Evolutionary conservation across 2,329 filamentous ascomycete species (phyloP).

Genomic region (Capronia coronata): DNA sequence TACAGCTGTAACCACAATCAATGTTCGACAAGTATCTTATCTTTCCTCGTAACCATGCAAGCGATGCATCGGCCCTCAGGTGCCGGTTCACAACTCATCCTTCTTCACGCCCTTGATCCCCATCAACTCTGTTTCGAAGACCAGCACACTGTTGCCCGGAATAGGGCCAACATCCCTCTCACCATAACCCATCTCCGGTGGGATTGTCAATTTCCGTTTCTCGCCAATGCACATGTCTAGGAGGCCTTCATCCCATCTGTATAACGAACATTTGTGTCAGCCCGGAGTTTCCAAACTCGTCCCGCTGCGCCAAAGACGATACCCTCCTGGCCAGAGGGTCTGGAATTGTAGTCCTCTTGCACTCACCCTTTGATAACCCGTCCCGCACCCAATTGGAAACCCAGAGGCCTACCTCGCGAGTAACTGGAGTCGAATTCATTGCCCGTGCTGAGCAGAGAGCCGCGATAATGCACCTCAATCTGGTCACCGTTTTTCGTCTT

Average conservation of each 20-base stretch:
- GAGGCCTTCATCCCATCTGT: constrained; percentile 75
- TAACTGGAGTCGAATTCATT: constrained; percentile 79
- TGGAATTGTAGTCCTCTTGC: not conserved
- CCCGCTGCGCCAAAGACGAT: not conserved
- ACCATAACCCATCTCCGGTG: constrained; percentile 80
- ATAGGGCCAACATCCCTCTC: constrained; percentile 71
- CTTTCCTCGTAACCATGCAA: no score
- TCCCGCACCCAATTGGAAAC: constrained; percentile 70
- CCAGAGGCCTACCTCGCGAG: constrained; percentile 67
- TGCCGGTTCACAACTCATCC: constrained; percentile 37
- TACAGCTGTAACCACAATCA: not conserved
- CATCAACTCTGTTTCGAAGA: constrained; percentile 89
- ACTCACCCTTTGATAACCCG: constrained; percentile 82
- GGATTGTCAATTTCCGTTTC: constrained; percentile 82
- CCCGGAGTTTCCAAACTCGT: not conserved
- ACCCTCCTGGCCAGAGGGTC: not conserved
- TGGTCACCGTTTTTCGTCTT: constrained; percentile 70
- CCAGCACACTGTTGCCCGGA: constrained; percentile 69
- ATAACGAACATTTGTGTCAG: constrained; percentile 9
- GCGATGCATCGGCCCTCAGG: no score
- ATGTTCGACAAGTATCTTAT: no score
- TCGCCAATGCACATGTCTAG: constrained; percentile 94
- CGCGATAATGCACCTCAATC: constrained; percentile 81
- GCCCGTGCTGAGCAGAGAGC: constrained; percentile 67
- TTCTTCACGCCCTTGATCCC: constrained; percentile 61